phyloP scores from a whole-genome alignment of 2,329 filamentous ascomycete genomes.

The Zelopaecilomyces penicillatus region DNA sequence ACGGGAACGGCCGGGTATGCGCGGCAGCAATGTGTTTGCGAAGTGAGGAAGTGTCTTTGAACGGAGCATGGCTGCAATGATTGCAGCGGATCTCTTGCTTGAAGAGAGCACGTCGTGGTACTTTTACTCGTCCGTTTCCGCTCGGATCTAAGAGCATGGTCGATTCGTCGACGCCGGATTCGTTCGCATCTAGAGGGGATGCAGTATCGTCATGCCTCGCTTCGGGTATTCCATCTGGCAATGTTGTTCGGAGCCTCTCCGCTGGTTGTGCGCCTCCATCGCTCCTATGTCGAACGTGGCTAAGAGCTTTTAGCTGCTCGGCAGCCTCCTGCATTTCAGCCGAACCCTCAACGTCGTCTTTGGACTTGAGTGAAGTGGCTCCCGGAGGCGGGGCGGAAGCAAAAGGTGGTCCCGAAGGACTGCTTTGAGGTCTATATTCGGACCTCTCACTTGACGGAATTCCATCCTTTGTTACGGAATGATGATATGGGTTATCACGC shows the following conservation, averaged over 20 bases:
- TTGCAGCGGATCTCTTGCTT: constrained; percentile 56
- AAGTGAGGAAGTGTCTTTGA: constrained; percentile 58
- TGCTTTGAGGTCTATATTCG: constrained; percentile 19
- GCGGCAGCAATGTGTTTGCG: constrained; percentile 60
- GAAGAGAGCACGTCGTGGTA: constrained; percentile 37
- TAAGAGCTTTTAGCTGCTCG: constrained; percentile 57
- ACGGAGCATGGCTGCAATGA: constrained; percentile 55
- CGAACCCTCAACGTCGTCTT: constrained; percentile 46
- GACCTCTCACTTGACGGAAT: constrained; percentile 15
- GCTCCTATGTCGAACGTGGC: constrained; percentile 50
- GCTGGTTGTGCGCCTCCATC: constrained; percentile 29
- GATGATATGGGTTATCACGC: constrained; percentile 15
- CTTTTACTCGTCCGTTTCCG: constrained; percentile 30
- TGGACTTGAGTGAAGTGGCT: constrained; percentile 19
- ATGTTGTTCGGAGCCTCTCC: constrained; percentile 27
- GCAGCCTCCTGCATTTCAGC: constrained; percentile 62
- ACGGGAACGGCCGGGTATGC: constrained; percentile 69
- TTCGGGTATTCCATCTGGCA: constrained; percentile 30
- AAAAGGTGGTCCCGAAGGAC: constrained; percentile 17
- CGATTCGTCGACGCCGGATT: constrained; percentile 19
- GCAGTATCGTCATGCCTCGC: constrained; percentile 16
- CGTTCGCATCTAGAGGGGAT: constrained; percentile 27
- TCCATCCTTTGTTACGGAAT: constrained; percentile 17
- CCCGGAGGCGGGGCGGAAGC: constrained; percentile 12
- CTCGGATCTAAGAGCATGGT: constrained; percentile 15